A percentile compares a stretch with the other conserved stretches of the same genome.
Conservation (phyloP, 108 stramenopile genomes). For the Cyclotella choctawhatcheeana region DNA sequence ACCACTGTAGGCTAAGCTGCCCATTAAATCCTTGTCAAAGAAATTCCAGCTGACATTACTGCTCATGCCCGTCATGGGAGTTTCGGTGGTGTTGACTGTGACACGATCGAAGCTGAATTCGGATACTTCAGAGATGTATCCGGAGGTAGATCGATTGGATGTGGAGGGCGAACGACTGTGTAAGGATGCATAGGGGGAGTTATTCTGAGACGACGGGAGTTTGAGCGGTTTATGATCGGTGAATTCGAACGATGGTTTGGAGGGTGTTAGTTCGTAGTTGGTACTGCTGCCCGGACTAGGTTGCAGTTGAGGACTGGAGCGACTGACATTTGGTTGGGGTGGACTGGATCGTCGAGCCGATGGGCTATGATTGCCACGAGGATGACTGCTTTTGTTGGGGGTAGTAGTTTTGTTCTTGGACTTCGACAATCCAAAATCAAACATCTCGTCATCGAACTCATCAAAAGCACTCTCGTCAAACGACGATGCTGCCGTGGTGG, state of each 20-base stretch:
- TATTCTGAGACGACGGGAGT: not conserved
- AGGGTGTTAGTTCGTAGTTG: not conserved
- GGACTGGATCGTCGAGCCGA: too few species aligned
- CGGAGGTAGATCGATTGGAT: conserved; percentile 10
- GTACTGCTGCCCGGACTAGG: not conserved
- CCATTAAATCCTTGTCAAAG: conserved; percentile 13
- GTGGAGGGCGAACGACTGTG: conserved; percentile 1
- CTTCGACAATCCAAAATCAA: conserved; percentile 4
- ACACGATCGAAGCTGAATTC: conserved; percentile 50
- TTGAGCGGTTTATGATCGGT: not conserved
- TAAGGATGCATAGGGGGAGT: not conserved
- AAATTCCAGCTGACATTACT: conserved; percentile 30
- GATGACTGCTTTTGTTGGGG: not conserved
- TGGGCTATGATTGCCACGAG: too few species aligned
- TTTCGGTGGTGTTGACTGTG: conserved; percentile 35
- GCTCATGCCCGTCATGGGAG: not conserved
- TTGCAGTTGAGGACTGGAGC: too few species aligned
- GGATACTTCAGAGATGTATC: conserved; percentile 18
- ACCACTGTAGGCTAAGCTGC: not conserved
- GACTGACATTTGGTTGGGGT: too few species aligned
- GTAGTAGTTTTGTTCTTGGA: not conserved
- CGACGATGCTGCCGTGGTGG: conserved; percentile 14
- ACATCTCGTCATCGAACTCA: not conserved
- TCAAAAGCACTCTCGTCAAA: conserved; percentile 14
- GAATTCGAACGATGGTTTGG: not conserved